Evolutionary conservation across 2,329 filamentous ascomycete genomes (phyloP), one percentile per base, ranked within the genome.

Genomic region (Clarireedia monteithiana): DNA sequence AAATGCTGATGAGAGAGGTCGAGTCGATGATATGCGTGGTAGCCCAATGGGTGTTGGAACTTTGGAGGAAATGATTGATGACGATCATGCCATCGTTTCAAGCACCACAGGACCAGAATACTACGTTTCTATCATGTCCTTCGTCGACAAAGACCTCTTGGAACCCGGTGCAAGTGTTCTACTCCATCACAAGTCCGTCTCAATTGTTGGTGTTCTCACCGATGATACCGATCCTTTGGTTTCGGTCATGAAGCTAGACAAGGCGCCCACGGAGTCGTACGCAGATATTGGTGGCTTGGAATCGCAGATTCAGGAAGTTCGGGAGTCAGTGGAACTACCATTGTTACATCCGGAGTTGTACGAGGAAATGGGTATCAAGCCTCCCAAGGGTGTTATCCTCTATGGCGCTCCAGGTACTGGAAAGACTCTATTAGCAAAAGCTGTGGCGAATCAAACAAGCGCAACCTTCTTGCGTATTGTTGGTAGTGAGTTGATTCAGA

Each of bases 321-420:
- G 94, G 64, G 94, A 99, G 76, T 95, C 94, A 1, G 94, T 99
- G 57, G 94, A 99, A 75, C 74, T 99, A 67, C 94, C 94, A 5
- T 78, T 99, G 61, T 79, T 99, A 58, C 94, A 99, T 71, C 94
- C 94, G 0, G 94, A 99, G 74, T 77, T 99, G 52, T 99, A 99
- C 74, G 94, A 99, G 73, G 94, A 99, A 77, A 99, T 99, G 94
- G 94, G 94, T 69, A 97, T 99, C 80, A 99, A 99, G 75, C 94
- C 94, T 4, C 94, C 94, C 59, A 99, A 99, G 81, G 94, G 94
- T 80, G 94, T 99, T 66, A 99, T 99, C 68, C 85, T 99, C 26
- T 99, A 99, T 71, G 94, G 94, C 75, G 91, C 90, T 5, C 94
- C 94, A 0, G 94, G 94, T 73, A 99, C 94, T 7, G 94, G 94